Conservation (phyloP, 2,329 filamentous ascomycete species). For the Stachybotrys elegans region DNA sequence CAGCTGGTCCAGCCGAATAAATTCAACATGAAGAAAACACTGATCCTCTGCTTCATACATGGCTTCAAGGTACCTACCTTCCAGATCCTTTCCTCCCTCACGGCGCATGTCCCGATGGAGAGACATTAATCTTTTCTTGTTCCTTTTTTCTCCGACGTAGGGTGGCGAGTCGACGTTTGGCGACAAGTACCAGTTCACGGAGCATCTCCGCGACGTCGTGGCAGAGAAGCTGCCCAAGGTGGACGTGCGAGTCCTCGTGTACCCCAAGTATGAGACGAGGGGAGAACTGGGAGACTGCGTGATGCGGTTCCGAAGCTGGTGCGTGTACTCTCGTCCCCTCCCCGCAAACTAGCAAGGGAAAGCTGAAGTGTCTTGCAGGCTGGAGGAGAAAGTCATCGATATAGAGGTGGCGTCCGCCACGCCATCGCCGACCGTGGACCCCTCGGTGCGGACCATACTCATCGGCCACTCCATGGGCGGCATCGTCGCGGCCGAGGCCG, state of each 20-base stretch:
- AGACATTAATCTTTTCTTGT: too few relatives aligned
- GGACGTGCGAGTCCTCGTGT: conserved; percentile 63
- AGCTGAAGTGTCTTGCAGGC: conserved; percentile 43
- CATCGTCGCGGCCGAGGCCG: conserved; percentile 87
- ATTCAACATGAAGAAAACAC: conserved; percentile 59
- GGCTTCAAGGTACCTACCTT: conserved; percentile 86
- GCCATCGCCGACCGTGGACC: conserved; percentile 78
- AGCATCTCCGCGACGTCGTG: conserved; percentile 62
- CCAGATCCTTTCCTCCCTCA: too few relatives aligned
- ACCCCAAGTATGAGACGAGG: conserved; percentile 77
- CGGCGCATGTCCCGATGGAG: too few relatives aligned
- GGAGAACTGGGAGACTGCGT: conserved; percentile 71
- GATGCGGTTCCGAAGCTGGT: conserved; percentile 71
- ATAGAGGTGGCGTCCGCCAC: conserved; percentile 80
- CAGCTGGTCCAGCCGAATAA: too few relatives aligned
- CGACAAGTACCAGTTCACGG: conserved; percentile 59
- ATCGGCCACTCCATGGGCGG: conserved; percentile 89
- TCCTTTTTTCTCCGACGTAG: conserved; percentile 29
- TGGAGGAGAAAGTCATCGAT: conserved; percentile 90
- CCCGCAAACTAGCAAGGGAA: too few relatives aligned
- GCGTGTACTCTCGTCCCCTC: too few relatives aligned
- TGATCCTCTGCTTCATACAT: conserved; percentile 80
- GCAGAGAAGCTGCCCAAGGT: conserved; percentile 63
- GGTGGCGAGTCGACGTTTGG: conserved; percentile 77
- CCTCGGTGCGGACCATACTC: conserved; percentile 75